Evolutionary conservation across 2,329 filamentous ascomycete genomes (phyloP), one percentile per base, ranked within the genome.

Genomic region (Magnaporthiopsis poae): DNA sequence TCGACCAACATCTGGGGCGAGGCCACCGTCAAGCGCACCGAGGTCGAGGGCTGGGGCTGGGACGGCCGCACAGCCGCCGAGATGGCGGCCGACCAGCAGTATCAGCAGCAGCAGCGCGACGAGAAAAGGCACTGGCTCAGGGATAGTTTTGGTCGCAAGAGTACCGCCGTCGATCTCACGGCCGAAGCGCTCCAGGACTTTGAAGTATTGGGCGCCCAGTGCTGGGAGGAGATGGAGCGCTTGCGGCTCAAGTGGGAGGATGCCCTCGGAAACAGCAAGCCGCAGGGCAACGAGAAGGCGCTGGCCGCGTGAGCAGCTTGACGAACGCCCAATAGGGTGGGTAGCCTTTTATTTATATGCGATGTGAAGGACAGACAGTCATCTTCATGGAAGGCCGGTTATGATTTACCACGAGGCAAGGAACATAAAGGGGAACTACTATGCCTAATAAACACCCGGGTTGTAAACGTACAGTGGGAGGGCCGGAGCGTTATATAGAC

Each of bases 1-100:
- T 84, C 86, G n/a, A 84, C 84, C 11, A 84, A 88, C 69, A 75
- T 83, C 13, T 75, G 78, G 66, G 78, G 81, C 27, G 83, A 85
- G 68, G 35, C 64, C 4, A 79, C 83, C 59, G 85, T 91, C 5
- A 89, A 88, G 76, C 86, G 86, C 72, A 96, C 92, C 1, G 91
- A 96, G 76, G 88, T 96, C 3, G 87, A 91, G 61, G 91, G 92
- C 9, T 97, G 93, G 92, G 93, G 92, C 0, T 89, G 87, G 77
- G 80, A 86, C 69, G 88, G 89, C 66, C 79, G 77, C 12, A 56
- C 46, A 9, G 46, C 46, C 9, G n/a, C 46, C 18, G 46, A 56
- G 21, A 70, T 78, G 9, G 77, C 78, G 2, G 78, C 77, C 3
- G 85, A 56, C 21, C 46, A 56, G 46, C 46, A 56, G 46, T 56